Conservation (phyloP, 2,329 filamentous ascomycete species). For the Fusarium tjaetaba region DNA sequence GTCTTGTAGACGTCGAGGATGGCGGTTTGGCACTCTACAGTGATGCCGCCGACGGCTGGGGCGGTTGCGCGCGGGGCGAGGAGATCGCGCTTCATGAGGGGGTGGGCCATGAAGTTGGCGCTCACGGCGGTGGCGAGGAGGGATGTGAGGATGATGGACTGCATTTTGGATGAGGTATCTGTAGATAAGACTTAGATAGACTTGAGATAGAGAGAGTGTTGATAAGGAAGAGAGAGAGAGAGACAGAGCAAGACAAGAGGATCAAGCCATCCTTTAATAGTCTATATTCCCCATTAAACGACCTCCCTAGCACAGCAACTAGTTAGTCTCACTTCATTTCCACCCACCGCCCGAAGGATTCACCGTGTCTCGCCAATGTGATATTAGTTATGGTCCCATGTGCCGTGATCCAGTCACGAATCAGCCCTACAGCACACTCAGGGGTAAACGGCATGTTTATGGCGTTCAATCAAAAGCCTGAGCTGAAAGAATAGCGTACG, state of each 20-base stretch:
- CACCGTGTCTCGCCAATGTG: background rate
- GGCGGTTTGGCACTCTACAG: conserved; percentile 38
- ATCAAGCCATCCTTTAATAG: conserved; percentile 6
- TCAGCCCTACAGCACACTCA: conserved; percentile 15
- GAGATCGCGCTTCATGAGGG: conserved; percentile 41
- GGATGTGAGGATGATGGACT: conserved; percentile 42
- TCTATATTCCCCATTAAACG: background rate
- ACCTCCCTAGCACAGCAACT: background rate
- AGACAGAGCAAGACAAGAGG: background rate
- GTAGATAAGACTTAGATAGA: background rate
- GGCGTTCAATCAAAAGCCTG: background rate
- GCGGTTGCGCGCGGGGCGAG: conserved; percentile 42
- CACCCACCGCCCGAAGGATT: conserved; percentile 2
- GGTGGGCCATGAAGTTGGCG: conserved; percentile 44
- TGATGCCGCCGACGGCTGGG: conserved; percentile 1
- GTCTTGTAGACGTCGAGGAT: conserved; percentile 37
- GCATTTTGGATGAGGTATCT: conserved; percentile 37
- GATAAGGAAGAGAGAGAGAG: background rate
- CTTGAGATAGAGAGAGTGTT: background rate
- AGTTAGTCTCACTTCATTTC: conserved; percentile 16
- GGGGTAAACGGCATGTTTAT: background rate
- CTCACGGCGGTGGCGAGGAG: conserved; percentile 43
- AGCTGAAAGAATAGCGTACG: background rate
- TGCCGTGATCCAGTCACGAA: background rate
- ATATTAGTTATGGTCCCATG: background rate